Base-by-base conservation (phyloP, 352 stramenopile species). In the Pythium dissimile region DNA sequence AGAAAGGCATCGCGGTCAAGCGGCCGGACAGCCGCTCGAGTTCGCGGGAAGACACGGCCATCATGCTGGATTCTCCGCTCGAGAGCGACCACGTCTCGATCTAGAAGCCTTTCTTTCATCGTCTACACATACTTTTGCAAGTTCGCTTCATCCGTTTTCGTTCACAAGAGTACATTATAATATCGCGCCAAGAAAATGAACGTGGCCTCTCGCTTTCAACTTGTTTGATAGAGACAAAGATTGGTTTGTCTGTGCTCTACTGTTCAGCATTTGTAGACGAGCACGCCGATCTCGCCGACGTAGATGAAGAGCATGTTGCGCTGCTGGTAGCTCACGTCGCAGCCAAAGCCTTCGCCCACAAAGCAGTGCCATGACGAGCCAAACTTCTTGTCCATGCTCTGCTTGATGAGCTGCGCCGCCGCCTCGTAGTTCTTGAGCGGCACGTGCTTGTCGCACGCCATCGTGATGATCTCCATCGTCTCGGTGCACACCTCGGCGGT, bases 311-410 rank as follows among this genome's bases (percentile, higher is more conserved):
- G 70, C 79, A 98, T 95, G 77, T 98, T 93, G 57, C 92, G 88
- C 59, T 97, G 85, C 77, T 98, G 89, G 73, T 98, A 98, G 62
- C 86, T 97, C 53, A 98, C 90, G 63, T 98, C 92, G 66, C 98
- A 98, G 45, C 90, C 94, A 67, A 98, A 99, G 12, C 95, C 95
- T 71, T 98, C 96, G 28, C 93, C 95, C 20, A 99, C 96, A 54
- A 94, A 95, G 67, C 90, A 97, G 69, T 99, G 93, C 95, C 95
- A 98, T 5, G 91, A 96, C 13, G 87, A 77, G 5, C 93, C 96
- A 67, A 98, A 99, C 69, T 98, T 98, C 75, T 99, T 98, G 77
- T 99, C 95, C 72, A 98, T 92, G 27, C 88, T 97, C 66, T 97
- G 89, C 70, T 99, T 98, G 59, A 98, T 98, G 13, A 96, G 72